phyloP scores from a whole-genome alignment of 2,329 filamentous ascomycete species.

The Venturia pyrina region DNA sequence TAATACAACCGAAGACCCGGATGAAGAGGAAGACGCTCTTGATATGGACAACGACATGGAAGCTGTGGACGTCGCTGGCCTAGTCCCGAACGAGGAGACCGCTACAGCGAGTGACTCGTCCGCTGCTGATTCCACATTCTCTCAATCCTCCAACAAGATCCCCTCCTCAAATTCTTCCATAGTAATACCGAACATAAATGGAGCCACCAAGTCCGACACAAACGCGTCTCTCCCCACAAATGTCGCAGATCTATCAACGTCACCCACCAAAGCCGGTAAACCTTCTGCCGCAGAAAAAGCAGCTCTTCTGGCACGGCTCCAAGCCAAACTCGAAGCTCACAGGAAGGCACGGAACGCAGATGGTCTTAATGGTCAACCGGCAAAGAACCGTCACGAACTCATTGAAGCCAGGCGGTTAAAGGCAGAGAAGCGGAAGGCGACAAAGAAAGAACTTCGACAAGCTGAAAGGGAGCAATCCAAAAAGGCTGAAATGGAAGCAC shows the following conservation, averaged over 20 bases:
- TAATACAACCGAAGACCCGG: constrained; percentile 22
- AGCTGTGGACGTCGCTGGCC: constrained; percentile 8
- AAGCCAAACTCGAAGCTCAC: constrained; percentile 74
- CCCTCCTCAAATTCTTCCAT: constrained; percentile 39
- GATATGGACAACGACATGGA: constrained; percentile 9
- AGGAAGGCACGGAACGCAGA: constrained; percentile 82
- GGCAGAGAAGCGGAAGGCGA: constrained; percentile 73
- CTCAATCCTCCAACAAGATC: constrained; percentile 31
- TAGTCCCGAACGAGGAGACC: background rate
- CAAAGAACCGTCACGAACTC: constrained; percentile 77
- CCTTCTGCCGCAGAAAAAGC: constrained; percentile 56
- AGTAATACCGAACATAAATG: constrained; percentile 22
- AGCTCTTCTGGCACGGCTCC: constrained; percentile 66
- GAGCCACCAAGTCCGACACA: constrained; percentile 8
- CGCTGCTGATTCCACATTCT: constrained; percentile 25
- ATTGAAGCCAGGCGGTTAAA: constrained; percentile 83
- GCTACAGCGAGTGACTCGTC: constrained; percentile 21
- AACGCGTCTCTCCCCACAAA: constrained; percentile 16
- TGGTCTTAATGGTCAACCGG: constrained; percentile 68
- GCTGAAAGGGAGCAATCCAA: constrained; percentile 57
- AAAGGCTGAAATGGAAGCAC: constrained; percentile 49
- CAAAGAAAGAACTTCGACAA: constrained; percentile 79
- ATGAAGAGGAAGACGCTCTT: constrained; percentile 13
- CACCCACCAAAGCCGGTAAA: constrained; percentile 23
- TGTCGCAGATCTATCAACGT: constrained; percentile 21